Percentiles rank a stretch among this genome's conserved stretches.
phyloP scores from a whole-genome alignment of 768 basidiomycete genomes.

The Amanita fuliginea region DNA sequence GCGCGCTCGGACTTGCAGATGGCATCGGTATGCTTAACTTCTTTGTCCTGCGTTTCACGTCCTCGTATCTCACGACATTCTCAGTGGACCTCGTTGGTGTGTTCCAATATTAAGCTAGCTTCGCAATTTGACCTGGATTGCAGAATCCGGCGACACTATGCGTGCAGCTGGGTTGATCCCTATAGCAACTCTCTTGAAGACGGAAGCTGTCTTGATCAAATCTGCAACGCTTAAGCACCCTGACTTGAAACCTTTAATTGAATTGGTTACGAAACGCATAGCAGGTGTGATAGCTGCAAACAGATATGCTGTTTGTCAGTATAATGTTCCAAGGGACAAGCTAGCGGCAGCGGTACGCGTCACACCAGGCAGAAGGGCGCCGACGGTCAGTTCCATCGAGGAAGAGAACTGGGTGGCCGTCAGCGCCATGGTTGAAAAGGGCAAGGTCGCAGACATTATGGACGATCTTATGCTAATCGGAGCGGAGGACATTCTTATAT shows the following conservation, averaged over 20 bases:
- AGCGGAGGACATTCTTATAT: slow-evolving; percentile 84
- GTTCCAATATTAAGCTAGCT: slow-evolving; percentile 14
- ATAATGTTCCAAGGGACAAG: slow-evolving; percentile 68
- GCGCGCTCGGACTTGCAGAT: slow-evolving; percentile 91
- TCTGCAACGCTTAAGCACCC: slow-evolving; percentile 56
- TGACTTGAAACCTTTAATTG: slow-evolving; percentile 54
- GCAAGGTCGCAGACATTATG: slow-evolving; percentile 72
- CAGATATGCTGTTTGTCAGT: slow-evolving; percentile 84
- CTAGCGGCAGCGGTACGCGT: slow-evolving; percentile 53
- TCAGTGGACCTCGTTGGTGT: slow-evolving; percentile 90
- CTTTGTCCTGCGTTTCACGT: slow-evolving; percentile 3
- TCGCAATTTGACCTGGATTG: neutral
- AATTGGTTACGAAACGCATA: slow-evolving; percentile 76
- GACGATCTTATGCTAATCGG: slow-evolving; percentile 75
- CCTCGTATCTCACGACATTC: neutral
- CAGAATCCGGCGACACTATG: slow-evolving; percentile 99
- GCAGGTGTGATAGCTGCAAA: slow-evolving; percentile 84
- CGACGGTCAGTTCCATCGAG: slow-evolving; percentile 82
- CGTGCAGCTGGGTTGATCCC: slow-evolving; percentile 92
- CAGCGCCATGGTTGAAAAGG: slow-evolving; percentile 87
- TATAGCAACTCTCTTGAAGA: slow-evolving; percentile 76
- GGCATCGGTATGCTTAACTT: slow-evolving; percentile 61
- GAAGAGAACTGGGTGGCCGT: slow-evolving; percentile 84
- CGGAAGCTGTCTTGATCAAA: slow-evolving; percentile 88
- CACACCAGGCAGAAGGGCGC: slow-evolving; percentile 84